phyloP scores from a whole-genome alignment of 1,284 basidiomycete species.

The Malassezia vespertilionis region DNA sequence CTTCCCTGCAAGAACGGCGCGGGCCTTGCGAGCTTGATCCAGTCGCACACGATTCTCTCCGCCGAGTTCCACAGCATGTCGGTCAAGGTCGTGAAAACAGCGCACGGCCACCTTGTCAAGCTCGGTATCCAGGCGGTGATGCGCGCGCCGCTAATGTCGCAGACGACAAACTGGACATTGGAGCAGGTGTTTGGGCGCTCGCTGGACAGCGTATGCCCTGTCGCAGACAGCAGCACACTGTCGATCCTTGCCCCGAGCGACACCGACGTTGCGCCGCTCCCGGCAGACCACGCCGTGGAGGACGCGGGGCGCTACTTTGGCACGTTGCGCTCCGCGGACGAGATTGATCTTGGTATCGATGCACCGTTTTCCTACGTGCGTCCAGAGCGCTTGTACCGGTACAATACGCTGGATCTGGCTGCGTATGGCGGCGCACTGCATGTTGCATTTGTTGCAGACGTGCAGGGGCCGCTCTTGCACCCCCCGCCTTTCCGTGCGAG shows the following conservation, averaged over 20 bases:
- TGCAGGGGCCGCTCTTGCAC: not conserved
- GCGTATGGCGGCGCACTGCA: not conserved
- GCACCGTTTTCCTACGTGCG: not conserved
- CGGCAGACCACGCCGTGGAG: conserved; percentile 17
- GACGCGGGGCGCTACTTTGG: too few species aligned
- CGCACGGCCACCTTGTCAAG: conserved; percentile 55
- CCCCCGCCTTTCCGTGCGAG: conserved; percentile 54
- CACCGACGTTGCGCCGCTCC: conserved; percentile 3
- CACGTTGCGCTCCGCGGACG: conserved; percentile 14
- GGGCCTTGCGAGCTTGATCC: conserved; percentile 72
- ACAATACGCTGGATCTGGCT: conserved; percentile 1
- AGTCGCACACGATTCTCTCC: conserved; percentile 73
- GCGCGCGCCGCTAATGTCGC: conserved; percentile 53
- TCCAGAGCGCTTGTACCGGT: not conserved
- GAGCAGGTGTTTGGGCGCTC: conserved; percentile 20
- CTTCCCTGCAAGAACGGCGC: conserved; percentile 78
- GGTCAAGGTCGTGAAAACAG: conserved; percentile 52
- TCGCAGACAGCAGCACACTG: conserved; percentile 21
- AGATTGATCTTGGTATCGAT: conserved; percentile 17
- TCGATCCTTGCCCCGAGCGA: conserved; percentile 20
- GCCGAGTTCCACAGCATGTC: conserved; percentile 79
- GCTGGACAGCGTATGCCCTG: conserved; percentile 22
- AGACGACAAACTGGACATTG: conserved; percentile 26
- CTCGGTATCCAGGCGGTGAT: conserved; percentile 72
- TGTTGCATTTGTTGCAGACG: not conserved